Percentiles rank a stretch among this genome's conserved stretches.
These are phyloP conservation scores for Nemania sp. DNA, from an alignment of 2,329 filamentous ascomycete genomes.

Conservation along the genomic window DNA sequence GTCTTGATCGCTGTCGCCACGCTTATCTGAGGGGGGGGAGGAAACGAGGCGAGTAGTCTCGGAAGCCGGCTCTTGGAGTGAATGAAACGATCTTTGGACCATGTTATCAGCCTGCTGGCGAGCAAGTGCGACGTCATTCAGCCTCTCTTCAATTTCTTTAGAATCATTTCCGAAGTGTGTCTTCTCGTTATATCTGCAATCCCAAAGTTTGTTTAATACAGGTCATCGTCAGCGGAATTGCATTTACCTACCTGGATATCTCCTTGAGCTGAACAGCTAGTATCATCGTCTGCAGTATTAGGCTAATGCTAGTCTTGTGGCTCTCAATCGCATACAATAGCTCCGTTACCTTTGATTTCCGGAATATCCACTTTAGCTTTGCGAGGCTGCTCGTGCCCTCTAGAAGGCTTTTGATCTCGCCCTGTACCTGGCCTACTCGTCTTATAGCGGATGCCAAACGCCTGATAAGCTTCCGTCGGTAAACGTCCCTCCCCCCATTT, in stretches of 20 bases:
- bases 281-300: slow-evolving; percentile 12
- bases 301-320: slow-evolving; percentile 15
- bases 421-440: slow-evolving; percentile 6
- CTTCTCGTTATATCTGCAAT: neutral
- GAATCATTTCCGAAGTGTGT: neutral
- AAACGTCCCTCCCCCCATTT: slow-evolving; percentile 8
- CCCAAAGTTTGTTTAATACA: neutral
- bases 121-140: neutral
- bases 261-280: slow-evolving; percentile 10
- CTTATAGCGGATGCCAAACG: neutral
- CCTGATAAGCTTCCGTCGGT: slow-evolving; percentile 7
- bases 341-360: neutral
- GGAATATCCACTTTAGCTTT: slow-evolving; percentile 12
- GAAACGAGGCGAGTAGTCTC: neutral
- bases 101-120: slow-evolving; percentile 8
- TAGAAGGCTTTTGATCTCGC: neutral
- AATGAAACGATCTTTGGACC: slow-evolving; percentile 3
- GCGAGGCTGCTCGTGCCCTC: neutral
- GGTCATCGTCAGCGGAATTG: neutral
- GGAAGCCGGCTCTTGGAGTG: neutral
- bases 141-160: neutral
- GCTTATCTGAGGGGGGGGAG: neutral
- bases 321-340: slow-evolving; percentile 12
- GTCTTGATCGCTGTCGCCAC: neutral
- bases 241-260: neutral